Evolutionary conservation across 2,329 filamentous ascomycete species (phyloP), one percentile per base, ranked within the genome.

Genomic region (Myriangium duriaei): DNA sequence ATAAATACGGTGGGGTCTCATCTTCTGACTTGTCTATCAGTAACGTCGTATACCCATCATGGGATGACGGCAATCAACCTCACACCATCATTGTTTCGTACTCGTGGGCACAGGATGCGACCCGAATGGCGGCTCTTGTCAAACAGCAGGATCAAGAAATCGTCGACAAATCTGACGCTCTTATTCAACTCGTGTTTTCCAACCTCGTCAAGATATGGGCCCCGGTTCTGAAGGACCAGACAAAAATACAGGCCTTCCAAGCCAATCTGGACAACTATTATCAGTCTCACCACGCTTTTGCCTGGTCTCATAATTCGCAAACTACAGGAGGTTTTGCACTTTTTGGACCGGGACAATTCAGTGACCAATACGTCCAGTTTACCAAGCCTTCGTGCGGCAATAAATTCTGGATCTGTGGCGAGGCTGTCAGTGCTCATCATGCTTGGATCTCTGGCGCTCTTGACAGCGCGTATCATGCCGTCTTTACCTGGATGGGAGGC

Each of bases 391-490:
- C 49, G 10, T 53, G 52, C 1, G 42, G 52, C 1, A 47, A 53
- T 1, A 51, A 51, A 4, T 47, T 63, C 1, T 44, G 55, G 12
- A 49, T 64, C 6, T 49, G 52, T 4, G 62, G 62, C 7, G 62
- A 64, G 41, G 59, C 60, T 0, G 35, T 53, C 0, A 58, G 54
- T 7, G 46, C 49, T 0, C 53, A 64, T 13, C 62, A 64, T 17
- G 61, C 56, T 0, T 65, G 62, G 62, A 54, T 64, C 6, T 51
- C 53, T 0, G 60, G 61, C 1, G 49, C 59, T 0, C 42, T 64
- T 0, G 57, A 63, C 21, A 60, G 57, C 14, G 56, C 52, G 2
- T 52, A 52, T 15, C 34, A 42, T 5, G 48, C 42, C 11, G 21
- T 49, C n/a, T 42, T 44, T 30, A 33, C 21, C 7, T 37, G 21